Evolutionary conservation across 1,284 basidiomycete species (phyloP).

Genomic region (Quambalaria eucalypti): DNA sequence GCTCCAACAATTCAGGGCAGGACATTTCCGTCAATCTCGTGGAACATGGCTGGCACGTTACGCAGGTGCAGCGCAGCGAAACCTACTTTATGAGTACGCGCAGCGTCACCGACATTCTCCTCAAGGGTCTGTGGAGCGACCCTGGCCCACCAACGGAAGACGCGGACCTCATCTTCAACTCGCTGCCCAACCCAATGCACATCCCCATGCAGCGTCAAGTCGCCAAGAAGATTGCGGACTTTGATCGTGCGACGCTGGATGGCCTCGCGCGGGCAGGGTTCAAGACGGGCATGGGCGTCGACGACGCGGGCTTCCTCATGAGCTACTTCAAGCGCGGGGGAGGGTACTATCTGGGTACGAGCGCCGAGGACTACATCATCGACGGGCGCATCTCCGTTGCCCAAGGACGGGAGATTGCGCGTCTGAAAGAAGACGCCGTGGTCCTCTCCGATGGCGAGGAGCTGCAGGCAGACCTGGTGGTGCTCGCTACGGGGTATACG

Average conservation of each 20-base stretch:
- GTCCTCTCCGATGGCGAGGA: slow-evolving; percentile 12
- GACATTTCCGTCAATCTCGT: slow-evolving; percentile 52
- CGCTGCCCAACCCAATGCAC: slow-evolving; percentile 50
- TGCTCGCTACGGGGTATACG: slow-evolving; percentile 11
- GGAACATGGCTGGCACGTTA: slow-evolving; percentile 54
- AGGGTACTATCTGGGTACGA: slow-evolving; percentile 51
- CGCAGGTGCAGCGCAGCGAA: slow-evolving; percentile 58
- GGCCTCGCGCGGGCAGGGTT: slow-evolving; percentile 59
- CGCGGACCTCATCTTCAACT: slow-evolving; percentile 54
- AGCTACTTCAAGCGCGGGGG: slow-evolving; percentile 23
- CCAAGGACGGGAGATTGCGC: slow-evolving; percentile 11
- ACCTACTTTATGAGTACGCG: slow-evolving; percentile 57
- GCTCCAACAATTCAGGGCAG: slow-evolving; percentile 56
- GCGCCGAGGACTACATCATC: slow-evolving; percentile 49
- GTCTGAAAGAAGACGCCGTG: slow-evolving; percentile 9
- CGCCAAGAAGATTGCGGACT: slow-evolving; percentile 46
- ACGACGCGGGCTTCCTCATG: slow-evolving; percentile 54
- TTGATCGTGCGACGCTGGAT: slow-evolving; percentile 54
- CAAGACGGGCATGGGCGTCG: slow-evolving; percentile 54
- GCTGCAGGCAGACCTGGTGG: slow-evolving; percentile 42
- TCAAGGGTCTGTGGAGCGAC: slow-evolving; percentile 55
- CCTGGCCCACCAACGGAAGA: slow-evolving; percentile 52
- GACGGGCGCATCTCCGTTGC: slow-evolving; percentile 61
- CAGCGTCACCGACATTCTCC: slow-evolving; percentile 23
- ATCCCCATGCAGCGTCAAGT: background rate